phyloP scores from a whole-genome alignment of 768 basidiomycete genomes.

The Dioszegia aurantiaca region DNA sequence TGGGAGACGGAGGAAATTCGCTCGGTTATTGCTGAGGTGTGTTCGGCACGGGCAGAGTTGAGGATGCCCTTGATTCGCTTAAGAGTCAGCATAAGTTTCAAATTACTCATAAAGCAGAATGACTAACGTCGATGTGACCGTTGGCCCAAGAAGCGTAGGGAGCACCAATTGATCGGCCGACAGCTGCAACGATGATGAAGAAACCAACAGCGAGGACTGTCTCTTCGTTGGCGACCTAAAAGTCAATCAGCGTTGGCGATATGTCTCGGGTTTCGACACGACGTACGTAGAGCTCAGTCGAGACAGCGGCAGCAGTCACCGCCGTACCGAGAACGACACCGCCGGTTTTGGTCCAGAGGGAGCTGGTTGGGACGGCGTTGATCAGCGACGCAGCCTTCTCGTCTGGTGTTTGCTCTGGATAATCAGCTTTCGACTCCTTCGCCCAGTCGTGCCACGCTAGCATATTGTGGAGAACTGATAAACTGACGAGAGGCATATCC shows the following conservation, averaged over 20 bases:
- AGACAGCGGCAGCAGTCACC: constrained; percentile 84
- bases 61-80: constrained; percentile 74
- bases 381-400: constrained; percentile 88
- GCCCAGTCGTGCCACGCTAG: too few species aligned
- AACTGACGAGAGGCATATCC: constrained; percentile 29
- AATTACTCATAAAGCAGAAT: background rate
- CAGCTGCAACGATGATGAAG: constrained; percentile 73
- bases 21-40: constrained; percentile 87
- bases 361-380: constrained; percentile 73
- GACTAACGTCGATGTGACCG: constrained; percentile 65
- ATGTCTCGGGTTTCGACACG: background rate
- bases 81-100: background rate
- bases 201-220: constrained; percentile 81
- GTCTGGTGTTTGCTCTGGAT: constrained; percentile 63
- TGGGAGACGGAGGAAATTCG: constrained; percentile 87
- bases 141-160: constrained; percentile 93
- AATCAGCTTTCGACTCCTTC: background rate
- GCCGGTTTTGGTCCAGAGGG: constrained; percentile 89
- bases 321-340: constrained; percentile 86
- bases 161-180: constrained; percentile 65
- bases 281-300: constrained; percentile 83
- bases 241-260: constrained; percentile 13
- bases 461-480: too few species aligned
- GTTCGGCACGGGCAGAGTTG: constrained; percentile 74
- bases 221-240: constrained; percentile 90